Percentiles rank a stretch among this genome's conserved stretches.
Evolutionary conservation across 2,329 filamentous ascomycete genomes (phyloP).

Genomic region (Cryphonectria naterciae): DNA sequence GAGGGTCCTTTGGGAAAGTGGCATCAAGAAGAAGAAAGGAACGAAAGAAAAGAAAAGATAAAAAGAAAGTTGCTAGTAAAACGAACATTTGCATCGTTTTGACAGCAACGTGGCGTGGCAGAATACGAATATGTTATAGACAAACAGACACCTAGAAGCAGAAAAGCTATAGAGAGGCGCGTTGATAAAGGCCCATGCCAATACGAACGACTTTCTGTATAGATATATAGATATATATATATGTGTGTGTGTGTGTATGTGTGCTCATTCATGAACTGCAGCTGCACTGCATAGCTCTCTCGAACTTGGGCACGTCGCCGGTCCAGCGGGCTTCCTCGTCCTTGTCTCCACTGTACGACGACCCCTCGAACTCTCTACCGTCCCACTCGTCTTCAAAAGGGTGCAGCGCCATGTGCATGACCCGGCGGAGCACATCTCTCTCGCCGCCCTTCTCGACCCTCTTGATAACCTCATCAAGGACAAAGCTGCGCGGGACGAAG

Average conservation of each 20-base stretch:
- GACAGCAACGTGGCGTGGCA: neutral
- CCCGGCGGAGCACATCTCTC: constrained; percentile 72
- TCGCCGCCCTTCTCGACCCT: constrained; percentile 85
- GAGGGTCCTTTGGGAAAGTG: neutral
- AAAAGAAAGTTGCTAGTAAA: constrained; percentile 15
- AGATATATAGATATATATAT: neutral
- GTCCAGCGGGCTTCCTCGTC: constrained; percentile 83
- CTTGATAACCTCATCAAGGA: constrained; percentile 90
- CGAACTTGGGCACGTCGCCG: constrained; percentile 78
- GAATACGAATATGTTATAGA: neutral
- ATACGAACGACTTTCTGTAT: neutral
- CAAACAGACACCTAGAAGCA: constrained; percentile 9
- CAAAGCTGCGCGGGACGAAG: constrained; percentile 88
- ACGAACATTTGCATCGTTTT: constrained; percentile 8
- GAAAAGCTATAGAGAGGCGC: neutral
- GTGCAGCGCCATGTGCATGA: constrained; percentile 82
- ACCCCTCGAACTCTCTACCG: constrained; percentile 50
- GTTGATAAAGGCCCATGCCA: neutral
- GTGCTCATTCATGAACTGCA: constrained; percentile 69
- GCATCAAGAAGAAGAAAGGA: no score
- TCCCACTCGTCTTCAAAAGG: constrained; percentile 84
- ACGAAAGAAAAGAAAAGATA: neutral
- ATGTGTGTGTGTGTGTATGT: no score
- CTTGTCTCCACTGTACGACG: constrained; percentile 60
- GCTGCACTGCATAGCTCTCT: constrained; percentile 88